Evolutionary conservation across 305 asterid species (phyloP).

Genomic region (Ilex paraguariensis): DNA sequence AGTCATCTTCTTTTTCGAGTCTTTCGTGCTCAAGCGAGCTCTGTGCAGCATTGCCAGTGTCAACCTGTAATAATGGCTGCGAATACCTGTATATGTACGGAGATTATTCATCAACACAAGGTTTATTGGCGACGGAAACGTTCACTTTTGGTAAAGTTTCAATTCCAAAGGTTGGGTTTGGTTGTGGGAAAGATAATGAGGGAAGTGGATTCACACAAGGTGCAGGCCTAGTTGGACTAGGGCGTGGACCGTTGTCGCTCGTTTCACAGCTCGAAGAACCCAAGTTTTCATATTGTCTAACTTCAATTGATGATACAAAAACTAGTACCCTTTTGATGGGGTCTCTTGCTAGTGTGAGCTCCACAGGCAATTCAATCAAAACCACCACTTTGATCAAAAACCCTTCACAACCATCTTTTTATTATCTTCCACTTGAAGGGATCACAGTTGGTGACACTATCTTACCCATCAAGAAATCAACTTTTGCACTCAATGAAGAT

Average conservation of each 20-base stretch:
- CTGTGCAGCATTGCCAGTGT: slow-evolving; percentile 47
- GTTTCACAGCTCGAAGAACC: slow-evolving; percentile 72
- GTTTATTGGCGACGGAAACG: slow-evolving; percentile 55
- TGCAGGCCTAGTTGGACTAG: slow-evolving; percentile 76
- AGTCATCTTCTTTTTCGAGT: slow-evolving; percentile 47
- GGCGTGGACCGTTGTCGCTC: slow-evolving; percentile 71
- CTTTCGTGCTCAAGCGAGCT: slow-evolving; percentile 50
- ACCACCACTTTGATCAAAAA: slow-evolving; percentile 54
- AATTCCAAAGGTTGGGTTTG: slow-evolving; percentile 50
- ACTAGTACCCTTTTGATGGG: slow-evolving; percentile 65
- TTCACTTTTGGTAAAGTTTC: slow-evolving; percentile 49
- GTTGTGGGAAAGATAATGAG: slow-evolving; percentile 68
- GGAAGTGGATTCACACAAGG: slow-evolving; percentile 69
- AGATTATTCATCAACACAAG: slow-evolving; percentile 69
- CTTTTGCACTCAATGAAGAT: slow-evolving; percentile 42
- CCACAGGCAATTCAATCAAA: not conserved
- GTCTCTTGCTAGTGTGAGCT: slow-evolving; percentile 22
- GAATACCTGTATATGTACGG: slow-evolving; percentile 69
- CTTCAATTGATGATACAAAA: slow-evolving; percentile 48
- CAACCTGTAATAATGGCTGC: slow-evolving; percentile 45
- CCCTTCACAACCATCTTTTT: slow-evolving; percentile 56
- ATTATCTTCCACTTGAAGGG: slow-evolving; percentile 66
- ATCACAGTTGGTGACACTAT: slow-evolving; percentile 63
- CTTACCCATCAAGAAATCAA: slow-evolving; percentile 36
- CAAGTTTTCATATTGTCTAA: slow-evolving; percentile 65